phyloP scores from a whole-genome alignment of 352 stramenopile species.

The Thalassiosira exigua region DNA sequence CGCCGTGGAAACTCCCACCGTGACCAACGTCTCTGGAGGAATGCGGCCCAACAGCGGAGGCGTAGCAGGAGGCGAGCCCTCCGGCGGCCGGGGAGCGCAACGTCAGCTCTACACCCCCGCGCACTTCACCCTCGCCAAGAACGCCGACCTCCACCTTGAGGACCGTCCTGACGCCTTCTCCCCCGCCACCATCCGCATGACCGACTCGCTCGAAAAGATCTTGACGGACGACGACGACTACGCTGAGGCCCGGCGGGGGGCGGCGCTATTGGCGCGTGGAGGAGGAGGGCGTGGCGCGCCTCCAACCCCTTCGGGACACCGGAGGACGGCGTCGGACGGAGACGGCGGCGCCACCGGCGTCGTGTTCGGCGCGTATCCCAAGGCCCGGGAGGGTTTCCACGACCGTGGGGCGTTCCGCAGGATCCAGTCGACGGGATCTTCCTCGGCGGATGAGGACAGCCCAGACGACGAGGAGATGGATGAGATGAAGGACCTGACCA shows the following conservation, averaged over 20 bases:
- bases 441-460: neutral
- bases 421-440: slow-evolving; percentile 39
- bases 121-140: slow-evolving; percentile 63
- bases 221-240: slow-evolving; percentile 69
- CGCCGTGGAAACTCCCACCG: slow-evolving; percentile 17
- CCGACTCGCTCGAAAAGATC: slow-evolving; percentile 69
- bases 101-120: slow-evolving; percentile 54
- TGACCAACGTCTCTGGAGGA: slow-evolving; percentile 5
- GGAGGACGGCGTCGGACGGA: too few relatives aligned
- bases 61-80: too few relatives aligned
- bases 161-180: slow-evolving; percentile 58
- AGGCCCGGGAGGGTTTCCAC: slow-evolving; percentile 11
- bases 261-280: neutral
- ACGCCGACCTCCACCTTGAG: slow-evolving; percentile 50
- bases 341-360: neutral
- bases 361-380: neutral
- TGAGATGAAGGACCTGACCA: slow-evolving; percentile 29
- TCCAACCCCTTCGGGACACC: too few relatives aligned
- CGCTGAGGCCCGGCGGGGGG: neutral
- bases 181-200: slow-evolving; percentile 66
- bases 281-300: too few relatives aligned
- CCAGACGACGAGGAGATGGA: slow-evolving; percentile 53
- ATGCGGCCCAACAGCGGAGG: neutral
- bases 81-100: neutral
- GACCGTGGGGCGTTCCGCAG: slow-evolving; percentile 31